Base-by-base conservation (phyloP, 2,329 filamentous ascomycete genomes). In the Cladosporium sp. region DNA sequence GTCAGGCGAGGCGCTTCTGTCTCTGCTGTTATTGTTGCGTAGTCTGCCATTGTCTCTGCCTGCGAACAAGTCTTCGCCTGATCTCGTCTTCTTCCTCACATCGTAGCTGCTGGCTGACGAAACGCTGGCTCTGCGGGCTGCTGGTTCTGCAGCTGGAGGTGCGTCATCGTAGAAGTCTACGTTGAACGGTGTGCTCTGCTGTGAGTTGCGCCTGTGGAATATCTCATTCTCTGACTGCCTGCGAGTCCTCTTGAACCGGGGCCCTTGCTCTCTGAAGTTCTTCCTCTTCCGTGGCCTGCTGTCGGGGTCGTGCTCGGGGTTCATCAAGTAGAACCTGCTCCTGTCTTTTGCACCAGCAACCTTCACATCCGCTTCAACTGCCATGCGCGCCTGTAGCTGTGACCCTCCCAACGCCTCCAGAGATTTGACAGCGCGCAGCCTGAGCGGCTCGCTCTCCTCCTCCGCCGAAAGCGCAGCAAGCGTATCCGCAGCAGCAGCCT, bases 261-360 rank as follows among this genome's bases (percentile, higher is more conserved):
- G 62, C 3, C 62, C 44, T 38, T 63, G 68, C 21, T 65, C 52
- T 41, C 65, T 62, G 24, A 62, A 47, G 12, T 63, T 47, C 52
- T 62, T 57, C 28, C 66, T 59, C 66, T 67, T 71, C 15, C 78
- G 76, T 68, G 88, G 82, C 62, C 87, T 86, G 79, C 92, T 92
- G 71, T 89, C 88, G 2, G 90, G 92, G 73, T 97, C 93, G 75
- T 93, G 88, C 72, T 97, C 92, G 1, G 94, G 94, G 72, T 98
- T 92, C 73, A 95, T 85, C 41, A 97, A 87, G 76, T 99, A 99
- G 81, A 96, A 98, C 14, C 92, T 87, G 79, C 94, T 98, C 68
- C 91, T 86, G 60, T 90, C 86, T 12, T 92, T 87, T 1, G 95
- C 94, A 49, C 92, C 90, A 52, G 83, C 86, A 73, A 88, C 86